phyloP scores from a whole-genome alignment of 345 rosid species.

The Gossypium stocksii region DNA sequence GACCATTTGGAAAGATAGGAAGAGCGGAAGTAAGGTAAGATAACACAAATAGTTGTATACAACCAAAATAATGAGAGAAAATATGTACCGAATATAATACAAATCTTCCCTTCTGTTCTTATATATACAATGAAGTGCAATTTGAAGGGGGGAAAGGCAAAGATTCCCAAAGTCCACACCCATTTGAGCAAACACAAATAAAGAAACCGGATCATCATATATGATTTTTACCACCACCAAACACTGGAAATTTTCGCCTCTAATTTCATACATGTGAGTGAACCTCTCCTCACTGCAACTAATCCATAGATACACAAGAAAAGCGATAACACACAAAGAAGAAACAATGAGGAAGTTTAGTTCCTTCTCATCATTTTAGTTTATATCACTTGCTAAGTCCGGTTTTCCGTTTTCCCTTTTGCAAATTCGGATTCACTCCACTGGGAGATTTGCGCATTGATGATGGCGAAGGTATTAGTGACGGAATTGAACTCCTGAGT shows the following conservation, averaged over 20 bases:
- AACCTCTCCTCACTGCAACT: constrained; percentile 22
- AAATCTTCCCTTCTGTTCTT: constrained; percentile 10
- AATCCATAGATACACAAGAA: constrained; percentile 22
- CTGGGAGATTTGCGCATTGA: constrained; percentile 47
- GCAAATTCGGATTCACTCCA: constrained; percentile 31
- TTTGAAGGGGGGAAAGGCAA: constrained; percentile 2
- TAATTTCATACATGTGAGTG: constrained; percentile 4
- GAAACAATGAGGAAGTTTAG: not conserved
- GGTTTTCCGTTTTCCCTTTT: constrained; percentile 54
- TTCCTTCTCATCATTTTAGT: constrained; percentile 12
- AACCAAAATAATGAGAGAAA: not conserved
- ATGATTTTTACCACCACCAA: constrained; percentile 18
- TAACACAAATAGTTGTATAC: no score
- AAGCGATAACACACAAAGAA: not conserved
- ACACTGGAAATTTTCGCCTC: constrained; percentile 19
- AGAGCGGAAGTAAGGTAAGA: no score
- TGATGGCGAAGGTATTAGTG: constrained; percentile 61
- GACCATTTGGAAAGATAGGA: no score
- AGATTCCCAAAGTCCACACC: constrained; percentile 14
- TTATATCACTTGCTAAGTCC: constrained; percentile 41
- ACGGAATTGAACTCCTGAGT: constrained; percentile 69
- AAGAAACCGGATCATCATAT: not conserved
- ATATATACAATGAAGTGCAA: not conserved
- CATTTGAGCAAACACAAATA: constrained; percentile 8
- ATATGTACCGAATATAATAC: not conserved